Evolutionary conservation across 257 asterid species (phyloP).

Genomic region (Fraxinus anomala): DNA sequence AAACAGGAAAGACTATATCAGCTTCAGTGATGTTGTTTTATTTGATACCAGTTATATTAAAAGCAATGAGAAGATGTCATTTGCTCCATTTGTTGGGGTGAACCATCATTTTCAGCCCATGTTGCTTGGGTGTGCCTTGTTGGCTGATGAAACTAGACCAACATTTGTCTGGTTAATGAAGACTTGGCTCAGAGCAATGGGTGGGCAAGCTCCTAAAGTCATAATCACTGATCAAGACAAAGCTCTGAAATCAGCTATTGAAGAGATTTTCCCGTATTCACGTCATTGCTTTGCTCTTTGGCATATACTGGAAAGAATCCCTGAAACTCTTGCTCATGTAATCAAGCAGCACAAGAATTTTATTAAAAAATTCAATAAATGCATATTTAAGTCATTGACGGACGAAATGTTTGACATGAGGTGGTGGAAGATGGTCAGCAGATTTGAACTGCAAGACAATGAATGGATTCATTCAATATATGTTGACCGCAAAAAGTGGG

Average conservation of each 20-base stretch:
- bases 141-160: slow-evolving; percentile 77
- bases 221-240: slow-evolving; percentile 80
- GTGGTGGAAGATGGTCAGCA: slow-evolving; percentile 98
- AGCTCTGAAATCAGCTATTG: slow-evolving; percentile 65
- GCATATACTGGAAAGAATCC: slow-evolving; percentile 78
- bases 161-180: slow-evolving; percentile 90
- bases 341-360: slow-evolving; percentile 68
- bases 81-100: slow-evolving; percentile 80
- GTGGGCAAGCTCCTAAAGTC: slow-evolving; percentile 77
- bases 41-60: slow-evolving; percentile 74
- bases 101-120: slow-evolving; percentile 96
- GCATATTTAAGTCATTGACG: slow-evolving; percentile 71
- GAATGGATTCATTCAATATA: slow-evolving; percentile 87
- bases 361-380: slow-evolving; percentile 73
- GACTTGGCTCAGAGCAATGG: slow-evolving; percentile 94
- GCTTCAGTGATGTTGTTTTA: slow-evolving; percentile 75
- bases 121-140: slow-evolving; percentile 80
- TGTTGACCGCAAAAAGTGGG: slow-evolving; percentile 83
- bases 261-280: slow-evolving; percentile 72
- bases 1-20: slow-evolving; percentile 74
- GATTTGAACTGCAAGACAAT: slow-evolving; percentile 86
- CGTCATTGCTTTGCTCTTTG: slow-evolving; percentile 84
- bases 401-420: slow-evolving; percentile 93
- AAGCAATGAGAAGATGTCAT: slow-evolving; percentile 82
- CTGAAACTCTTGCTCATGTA: slow-evolving; percentile 69